phyloP scores from a whole-genome alignment of 2,329 filamentous ascomycete genomes.

The Arthrobotrys megalospora region DNA sequence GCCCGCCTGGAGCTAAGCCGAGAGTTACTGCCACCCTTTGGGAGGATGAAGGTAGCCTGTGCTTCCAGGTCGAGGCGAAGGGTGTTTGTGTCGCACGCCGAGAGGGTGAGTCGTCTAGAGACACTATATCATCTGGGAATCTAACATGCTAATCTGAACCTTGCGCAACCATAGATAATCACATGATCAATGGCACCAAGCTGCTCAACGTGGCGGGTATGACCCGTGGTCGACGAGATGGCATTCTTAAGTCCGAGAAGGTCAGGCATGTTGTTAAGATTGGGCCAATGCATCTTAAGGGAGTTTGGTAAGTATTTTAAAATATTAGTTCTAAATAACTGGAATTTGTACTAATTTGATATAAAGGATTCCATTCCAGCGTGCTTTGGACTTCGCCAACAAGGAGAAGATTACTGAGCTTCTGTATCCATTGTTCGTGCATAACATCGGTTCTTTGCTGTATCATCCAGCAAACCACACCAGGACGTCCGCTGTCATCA shows the following conservation, averaged over 20 bases:
- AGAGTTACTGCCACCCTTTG: constrained; percentile 95
- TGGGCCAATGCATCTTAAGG: constrained; percentile 98
- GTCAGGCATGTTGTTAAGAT: constrained; percentile 98
- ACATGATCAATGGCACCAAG: constrained; percentile 99
- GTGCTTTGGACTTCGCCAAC: constrained; percentile 98
- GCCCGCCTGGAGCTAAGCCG: constrained; percentile 94
- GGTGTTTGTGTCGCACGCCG: constrained; percentile 95
- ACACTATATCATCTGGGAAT: constrained; percentile 33
- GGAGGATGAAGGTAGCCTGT: constrained; percentile 98
- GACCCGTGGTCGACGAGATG: constrained; percentile 94
- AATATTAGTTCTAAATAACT: background rate
- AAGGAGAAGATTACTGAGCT: constrained; percentile 99
- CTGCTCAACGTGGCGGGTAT: constrained; percentile 97
- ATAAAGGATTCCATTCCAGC: constrained; percentile 93
- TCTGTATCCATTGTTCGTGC: constrained; percentile 94
- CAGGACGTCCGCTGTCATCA: constrained; percentile 87
- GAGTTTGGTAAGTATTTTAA: constrained; percentile 82
- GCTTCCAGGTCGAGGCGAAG: constrained; percentile 96
- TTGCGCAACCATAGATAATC: constrained; percentile 78
- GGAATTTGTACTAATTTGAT: constrained; percentile 53
- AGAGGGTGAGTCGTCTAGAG: constrained; percentile 76
- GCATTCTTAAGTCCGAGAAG: constrained; percentile 98
- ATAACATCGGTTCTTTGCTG: constrained; percentile 93
- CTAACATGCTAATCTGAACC: constrained; percentile 37
- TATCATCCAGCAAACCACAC: constrained; percentile 93